Evolutionary conservation across 306 rosid species (phyloP).

Genomic region (Malus domestica): ASM211411v1 NC_041801.1:2969001-2969500

Average conservation of each 20-base stretch:
- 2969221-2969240: background rate
- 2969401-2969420: background rate
- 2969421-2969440: background rate
- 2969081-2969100: background rate
- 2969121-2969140: constrained; percentile 23
- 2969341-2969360: background rate
- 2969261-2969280: background rate
- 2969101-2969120: background rate
- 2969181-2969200: constrained; percentile 17
- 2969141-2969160: constrained; percentile 5
- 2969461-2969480: no score
- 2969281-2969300: background rate
- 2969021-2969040: background rate
- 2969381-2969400: background rate
- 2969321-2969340: background rate
- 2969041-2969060: background rate
- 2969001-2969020: background rate
- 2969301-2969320: background rate
- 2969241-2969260: background rate
- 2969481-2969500: no score
- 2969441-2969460: no score
- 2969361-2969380: background rate
- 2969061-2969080: background rate
- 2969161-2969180: constrained; percentile 37
- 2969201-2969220: constrained; percentile 26